Base-by-base conservation (phyloP, 345 rosid species). In the Crucihimalaya himalaica region DNA sequence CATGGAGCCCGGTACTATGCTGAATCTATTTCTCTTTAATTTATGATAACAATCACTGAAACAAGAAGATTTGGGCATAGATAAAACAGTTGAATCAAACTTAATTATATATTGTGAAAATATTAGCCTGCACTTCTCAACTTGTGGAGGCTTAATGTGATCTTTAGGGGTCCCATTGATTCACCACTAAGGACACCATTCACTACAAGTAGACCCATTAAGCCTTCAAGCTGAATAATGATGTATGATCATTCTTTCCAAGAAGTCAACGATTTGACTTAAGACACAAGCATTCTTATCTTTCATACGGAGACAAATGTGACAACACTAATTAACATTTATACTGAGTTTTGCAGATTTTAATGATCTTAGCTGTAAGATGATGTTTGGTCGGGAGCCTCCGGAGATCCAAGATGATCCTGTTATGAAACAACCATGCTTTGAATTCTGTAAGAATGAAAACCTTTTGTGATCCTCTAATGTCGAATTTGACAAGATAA, bases 291-390 rank as follows among this genome's bases (percentile, higher is more conserved):
- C 61, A 63, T 62, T 53, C 25, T 7, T 18, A 47, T 66, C 27
- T 68, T 18, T 16, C 11, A 47, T 31, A 19, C 11, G 4, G 43
- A 43, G 27, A 43, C 58, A 29, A 59, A 6, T 55, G 31, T 34
- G 65, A 65, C 51, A 65, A 56, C 42, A 66, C 34, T 39, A 39
- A 29, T 50, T 20, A 40, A 61, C 74, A 75, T 13, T 51, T 70
- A 1, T 39, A 42, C 31, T 43, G 50, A 70, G 37, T 79, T 74
- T 48, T 81, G 78, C 85, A 95, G 97, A 95, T 85, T 95, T 95
- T 84, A 88, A 92, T 47, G 96, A 92, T 74, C 89, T 88, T 88
- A 95, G 97, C 56, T 95, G 99, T 21, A 84, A 92, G 82, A 92
- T 92, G 93, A 83, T 95, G 77, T 92, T 87, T 66, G 99, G 99